phyloP scores from a whole-genome alignment of 2,329 filamentous ascomycete genomes.

The Chaetomiaceae sp. region DNA sequence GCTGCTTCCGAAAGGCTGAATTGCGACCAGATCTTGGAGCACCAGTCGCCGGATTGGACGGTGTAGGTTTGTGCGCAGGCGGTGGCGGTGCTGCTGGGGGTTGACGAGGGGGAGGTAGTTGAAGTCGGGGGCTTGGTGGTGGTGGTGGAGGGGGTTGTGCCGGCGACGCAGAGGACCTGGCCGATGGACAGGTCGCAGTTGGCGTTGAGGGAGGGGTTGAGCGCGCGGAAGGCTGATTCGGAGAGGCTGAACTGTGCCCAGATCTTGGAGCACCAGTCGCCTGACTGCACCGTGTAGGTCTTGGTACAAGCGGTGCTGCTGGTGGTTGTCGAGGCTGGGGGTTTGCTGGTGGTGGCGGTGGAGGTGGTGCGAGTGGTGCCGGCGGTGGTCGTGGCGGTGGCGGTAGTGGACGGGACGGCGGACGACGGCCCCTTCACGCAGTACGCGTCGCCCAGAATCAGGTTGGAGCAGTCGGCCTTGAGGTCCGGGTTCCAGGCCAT shows the following conservation, averaged over 20 bases:
- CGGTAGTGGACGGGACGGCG: neutral
- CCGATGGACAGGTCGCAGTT: neutral
- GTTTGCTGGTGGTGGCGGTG: neutral
- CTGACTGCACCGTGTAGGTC: neutral
- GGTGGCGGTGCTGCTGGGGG: neutral
- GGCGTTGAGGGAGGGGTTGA: neutral
- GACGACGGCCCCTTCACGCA: neutral
- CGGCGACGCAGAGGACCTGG: neutral
- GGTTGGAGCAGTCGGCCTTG: constrained; percentile 1
- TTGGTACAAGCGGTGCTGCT: neutral
- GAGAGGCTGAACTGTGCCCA: neutral
- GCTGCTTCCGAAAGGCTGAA: neutral
- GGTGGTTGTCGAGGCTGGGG: neutral
- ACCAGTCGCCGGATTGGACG: neutral
- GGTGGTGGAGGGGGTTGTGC: neutral
- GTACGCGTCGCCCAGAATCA: constrained; percentile 2
- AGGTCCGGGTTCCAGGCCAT: constrained; percentile 4
- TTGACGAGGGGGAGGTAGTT: neutral
- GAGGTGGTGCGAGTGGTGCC: neutral
- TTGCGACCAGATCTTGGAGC: constrained; percentile 2
- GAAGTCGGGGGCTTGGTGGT: neutral
- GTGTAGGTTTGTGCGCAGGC: neutral
- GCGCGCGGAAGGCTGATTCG: neutral
- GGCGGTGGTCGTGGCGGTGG: neutral
- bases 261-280: constrained; percentile 1